A percentile compares a stretch with the other conserved stretches of the same genome.
Evolutionary conservation across 345 rosid genomes (phyloP).

Genomic region (Punica granatum): DNA sequence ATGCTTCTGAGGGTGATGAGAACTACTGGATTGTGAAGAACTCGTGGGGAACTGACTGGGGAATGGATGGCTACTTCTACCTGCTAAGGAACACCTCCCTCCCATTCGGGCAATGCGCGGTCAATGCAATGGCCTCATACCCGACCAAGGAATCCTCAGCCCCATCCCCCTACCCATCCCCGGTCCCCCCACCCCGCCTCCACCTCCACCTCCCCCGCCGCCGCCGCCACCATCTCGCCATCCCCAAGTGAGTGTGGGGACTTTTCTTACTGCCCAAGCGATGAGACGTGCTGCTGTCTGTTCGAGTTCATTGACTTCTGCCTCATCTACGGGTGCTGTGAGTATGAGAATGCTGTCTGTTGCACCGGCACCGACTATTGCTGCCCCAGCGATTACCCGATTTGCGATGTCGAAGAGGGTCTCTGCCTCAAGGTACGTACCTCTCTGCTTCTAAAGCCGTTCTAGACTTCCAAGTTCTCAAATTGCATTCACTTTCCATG

Average conservation of each 20-base stretch:
- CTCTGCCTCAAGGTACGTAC: slow-evolving; percentile 54
- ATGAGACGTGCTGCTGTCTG: slow-evolving; percentile 63
- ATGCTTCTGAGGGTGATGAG: slow-evolving; percentile 50
- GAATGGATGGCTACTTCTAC: slow-evolving; percentile 48
- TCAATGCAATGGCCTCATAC: slow-evolving; percentile 68
- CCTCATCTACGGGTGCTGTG: slow-evolving; percentile 54
- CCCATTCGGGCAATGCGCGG: slow-evolving; percentile 47
- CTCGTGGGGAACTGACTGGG: slow-evolving; percentile 83
- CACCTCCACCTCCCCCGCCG: slow-evolving; percentile 31
- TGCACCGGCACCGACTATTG: slow-evolving; percentile 46
- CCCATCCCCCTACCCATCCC: slow-evolving; percentile 46
- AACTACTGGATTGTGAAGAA: slow-evolving; percentile 86
- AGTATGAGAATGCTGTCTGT: slow-evolving; percentile 55
- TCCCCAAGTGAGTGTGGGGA: slow-evolving; percentile 57
- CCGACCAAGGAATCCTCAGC: slow-evolving; percentile 53
- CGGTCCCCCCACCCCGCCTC: slow-evolving; percentile 20
- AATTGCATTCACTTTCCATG: too few relatives aligned
- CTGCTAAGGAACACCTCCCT: slow-evolving; percentile 30
- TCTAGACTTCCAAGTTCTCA: too few relatives aligned
- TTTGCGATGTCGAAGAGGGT: slow-evolving; percentile 52
- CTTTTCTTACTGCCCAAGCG: slow-evolving; percentile 44
- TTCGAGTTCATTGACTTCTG: slow-evolving; percentile 37
- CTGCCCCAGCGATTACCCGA: slow-evolving; percentile 67
- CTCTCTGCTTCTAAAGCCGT: not conserved
- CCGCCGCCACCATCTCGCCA: slow-evolving; percentile 40